These are phyloP conservation scores for Fusarium brevicatenulatum DNA, from an alignment of 2,329 filamentous ascomycete species.

Conservation along the genomic window DNA sequence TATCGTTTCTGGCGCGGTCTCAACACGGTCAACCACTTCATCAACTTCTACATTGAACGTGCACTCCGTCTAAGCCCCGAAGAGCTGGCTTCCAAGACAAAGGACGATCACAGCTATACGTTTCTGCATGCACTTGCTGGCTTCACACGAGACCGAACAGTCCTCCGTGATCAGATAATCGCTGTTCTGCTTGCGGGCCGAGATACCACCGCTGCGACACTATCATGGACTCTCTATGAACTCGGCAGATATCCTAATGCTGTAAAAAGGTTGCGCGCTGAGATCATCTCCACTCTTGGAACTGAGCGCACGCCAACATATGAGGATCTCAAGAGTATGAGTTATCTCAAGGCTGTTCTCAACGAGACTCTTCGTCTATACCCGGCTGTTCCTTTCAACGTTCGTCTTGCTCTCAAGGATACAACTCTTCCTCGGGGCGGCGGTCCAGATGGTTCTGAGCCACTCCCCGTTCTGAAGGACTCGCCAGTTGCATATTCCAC, in stretches of 20 bases:
- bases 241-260: constrained; percentile 75
- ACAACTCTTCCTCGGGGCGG: constrained; percentile 80
- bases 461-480: constrained; percentile 73
- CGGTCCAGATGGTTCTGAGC: constrained; percentile 68
- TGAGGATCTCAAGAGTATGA: constrained; percentile 85
- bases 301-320: constrained; percentile 73
- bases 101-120: constrained; percentile 78
- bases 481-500: constrained; percentile 73
- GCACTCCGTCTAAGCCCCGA: constrained; percentile 74
- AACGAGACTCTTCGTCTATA: constrained; percentile 84
- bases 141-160: constrained; percentile 76
- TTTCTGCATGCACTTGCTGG: constrained; percentile 87
- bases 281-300: constrained; percentile 77
- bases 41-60: constrained; percentile 80
- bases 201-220: constrained; percentile 85
- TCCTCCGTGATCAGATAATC: constrained; percentile 86
- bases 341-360: constrained; percentile 78
- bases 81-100: constrained; percentile 78
- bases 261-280: constrained; percentile 74
- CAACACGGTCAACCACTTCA: constrained; percentile 77
- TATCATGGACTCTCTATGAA: constrained; percentile 87
- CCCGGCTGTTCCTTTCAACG: constrained; percentile 82
- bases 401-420: constrained; percentile 76
- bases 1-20: constrained; percentile 71
- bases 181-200: constrained; percentile 84